Evolutionary conservation across 129 eudicot genomes (phyloP).

Genomic region (Saposhnikovia divaricata): DNA sequence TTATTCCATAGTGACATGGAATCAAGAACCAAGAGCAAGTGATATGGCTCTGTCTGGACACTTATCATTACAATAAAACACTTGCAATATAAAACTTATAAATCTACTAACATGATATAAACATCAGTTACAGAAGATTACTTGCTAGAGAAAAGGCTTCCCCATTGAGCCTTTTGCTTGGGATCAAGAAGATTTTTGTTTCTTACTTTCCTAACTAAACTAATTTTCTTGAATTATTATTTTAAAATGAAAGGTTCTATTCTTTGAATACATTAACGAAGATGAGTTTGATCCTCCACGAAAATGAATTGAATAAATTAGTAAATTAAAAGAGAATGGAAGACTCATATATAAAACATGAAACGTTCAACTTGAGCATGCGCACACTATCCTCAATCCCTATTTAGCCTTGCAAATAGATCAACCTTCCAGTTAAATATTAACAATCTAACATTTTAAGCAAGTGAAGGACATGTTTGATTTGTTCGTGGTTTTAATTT

Average conservation of each 20-base stretch:
- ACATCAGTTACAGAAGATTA: not conserved
- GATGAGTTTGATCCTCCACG: not conserved
- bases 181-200: not conserved
- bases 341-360: not conserved
- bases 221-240: not conserved
- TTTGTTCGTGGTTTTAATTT: not conserved
- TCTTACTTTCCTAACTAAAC: not conserved
- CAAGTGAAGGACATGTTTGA: not conserved
- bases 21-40: too few species aligned
- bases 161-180: not conserved
- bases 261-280: too few species aligned
- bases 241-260: too few species aligned
- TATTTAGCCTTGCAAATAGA: not conserved
- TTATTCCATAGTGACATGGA: not conserved
- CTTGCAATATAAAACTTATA: not conserved
- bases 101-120: not conserved
- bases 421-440: not conserved
- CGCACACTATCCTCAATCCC: not conserved
- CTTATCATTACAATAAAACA: too few species aligned
- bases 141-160: not conserved
- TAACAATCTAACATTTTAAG: not conserved
- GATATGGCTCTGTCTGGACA: too few species aligned
- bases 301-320: too few species aligned
- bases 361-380: not conserved
- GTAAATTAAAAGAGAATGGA: not conserved